Evolutionary conservation across 2,329 filamentous ascomycete species (phyloP), one percentile per base, ranked within the genome.

Genomic region (Fusarium marasasianum): DNA sequence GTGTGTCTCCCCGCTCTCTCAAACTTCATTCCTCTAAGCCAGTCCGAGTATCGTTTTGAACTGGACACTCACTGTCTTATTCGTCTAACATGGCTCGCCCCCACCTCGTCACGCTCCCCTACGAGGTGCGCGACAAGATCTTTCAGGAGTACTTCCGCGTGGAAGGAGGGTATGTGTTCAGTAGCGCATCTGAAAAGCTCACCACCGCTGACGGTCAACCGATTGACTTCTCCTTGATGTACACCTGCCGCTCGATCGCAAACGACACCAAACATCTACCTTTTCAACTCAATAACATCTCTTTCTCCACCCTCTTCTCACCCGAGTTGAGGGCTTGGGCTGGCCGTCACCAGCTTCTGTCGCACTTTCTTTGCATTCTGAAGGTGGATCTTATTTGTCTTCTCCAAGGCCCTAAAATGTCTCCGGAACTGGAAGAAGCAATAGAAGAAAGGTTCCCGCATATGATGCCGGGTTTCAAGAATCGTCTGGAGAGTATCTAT

Each of bases 151-250:
- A 54, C 29, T 69, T 67, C 26, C 33, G 31, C 9, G 26, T 58
- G 8, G 51, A 67, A 14, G 57, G 35, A 13, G 63, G 63, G 6
- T 69, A 69, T 26, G 38, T 35, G 8, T 67, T 51, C 24, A 26
- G 18, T 24, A 31, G 20, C 12, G 17, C 38, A 14, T 63, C 43
- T 24, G 47, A 53, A 29, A 60, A 48, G 18, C 66, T 68, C 18
- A 29, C 45, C 17, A n/a, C 33, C 10, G 45, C 35, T 15, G 20
- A 54, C 12, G 44, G 63, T 7, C 20, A 48, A 20, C 40, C 29
- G n/a, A 69, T 69, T 37, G 17, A 58, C 33, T 24, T 69, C 8
- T 40, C 43, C 3, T 53, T 67, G 6, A 56, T 69, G 38, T 43
- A 63, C 26, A 31, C 51, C 11, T 63, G 66, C n/a, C 37, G n/a